Percentiles rank a stretch among this genome's conserved stretches.
These are phyloP conservation scores for Daldinia grandis DNA, from an alignment of 495 filamentous ascomycete genomes.

Conservation along the genomic window DNA sequence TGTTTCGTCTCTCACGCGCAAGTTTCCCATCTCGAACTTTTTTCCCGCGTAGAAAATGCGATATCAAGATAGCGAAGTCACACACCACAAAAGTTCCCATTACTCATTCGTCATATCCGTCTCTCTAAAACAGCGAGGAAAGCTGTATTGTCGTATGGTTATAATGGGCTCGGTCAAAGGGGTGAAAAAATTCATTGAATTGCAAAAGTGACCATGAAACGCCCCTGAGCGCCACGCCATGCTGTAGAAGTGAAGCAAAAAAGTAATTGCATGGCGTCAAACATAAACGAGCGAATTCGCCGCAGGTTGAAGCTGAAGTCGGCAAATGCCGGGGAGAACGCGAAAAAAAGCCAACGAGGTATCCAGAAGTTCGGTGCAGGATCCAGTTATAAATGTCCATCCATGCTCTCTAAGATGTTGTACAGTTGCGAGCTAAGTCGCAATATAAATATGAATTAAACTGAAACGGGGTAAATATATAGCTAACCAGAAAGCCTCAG, in stretches of 20 bases:
- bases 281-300: conserved; percentile 31
- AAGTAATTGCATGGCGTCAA: conserved; percentile 39
- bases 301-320: conserved; percentile 24
- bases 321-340: conserved; percentile 30
- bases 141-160: conserved; percentile 18
- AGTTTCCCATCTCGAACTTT: conserved; percentile 29
- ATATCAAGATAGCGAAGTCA: conserved; percentile 17
- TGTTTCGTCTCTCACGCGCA: conserved; percentile 28
- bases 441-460: conserved; percentile 23
- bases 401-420: conserved; percentile 34
- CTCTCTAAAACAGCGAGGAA: conserved; percentile 32
- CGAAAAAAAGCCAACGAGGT: conserved; percentile 21
- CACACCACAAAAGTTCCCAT: conserved; percentile 26
- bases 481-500: neutral
- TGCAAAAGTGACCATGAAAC: conserved; percentile 33
- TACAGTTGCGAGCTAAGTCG: conserved; percentile 23
- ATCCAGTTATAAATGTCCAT: conserved; percentile 11
- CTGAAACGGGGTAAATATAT: neutral
- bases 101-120: conserved; percentile 45
- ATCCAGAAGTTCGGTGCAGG: conserved; percentile 22
- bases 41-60: conserved; percentile 30
- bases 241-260: conserved; percentile 32
- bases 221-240: conserved; percentile 45
- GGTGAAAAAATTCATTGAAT: conserved; percentile 14
- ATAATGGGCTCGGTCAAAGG: conserved; percentile 8